Base-by-base conservation (phyloP, 1,284 basidiomycete genomes). In the Marasmius fiardii region DNA sequence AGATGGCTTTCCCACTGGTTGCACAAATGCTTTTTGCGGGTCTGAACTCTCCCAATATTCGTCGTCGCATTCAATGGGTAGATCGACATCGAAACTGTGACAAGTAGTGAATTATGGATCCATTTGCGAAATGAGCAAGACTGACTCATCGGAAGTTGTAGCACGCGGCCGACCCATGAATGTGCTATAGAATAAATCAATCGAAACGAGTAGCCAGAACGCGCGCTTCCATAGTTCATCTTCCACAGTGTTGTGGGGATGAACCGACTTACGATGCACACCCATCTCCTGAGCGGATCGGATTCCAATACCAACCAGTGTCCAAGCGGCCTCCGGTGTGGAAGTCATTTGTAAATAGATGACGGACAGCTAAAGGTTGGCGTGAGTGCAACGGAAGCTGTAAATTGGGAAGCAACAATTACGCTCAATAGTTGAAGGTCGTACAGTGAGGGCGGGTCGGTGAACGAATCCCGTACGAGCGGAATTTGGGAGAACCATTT, bases 151-250 rank as follows among this genome's bases (percentile, higher is more conserved):
- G 54, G 80, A 77, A 34, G 77, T 74, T 16, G 82, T 71, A 1
- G 77, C 76, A 31, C 79, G 69, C 1, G 80, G 78, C 14, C 81
- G 68, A 1, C 81, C 81, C 18, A 83, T 72, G 7, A 72, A 71
- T 0, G 74, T 72, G 56, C 76, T 77, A n/a, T 70, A 66, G 44
- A 70, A 65, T 12, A 71, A 68, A 56, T 72, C 71, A 45, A 68
- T 49, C 47, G 31, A 62, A 64, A 12, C 72, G 64, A 58, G 66
- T 53, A 54, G 65, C 69, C 70, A 80, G 61, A 82, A 83, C 0
- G 80, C 79, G 4, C 86, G 79, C 62, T 81, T 83, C 71, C 80
- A 81, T 33, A 83, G 67, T 59, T 86, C 83, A 45, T 77, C 72
- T 58, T 85, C 73, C 2, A 70, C 33, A 3, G 58, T 62, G 6